Evolutionary conservation across 208 protist species (phyloP), one percentile per base, ranked within the genome.

Genomic region (Trypanosoma rangeli): DNA sequence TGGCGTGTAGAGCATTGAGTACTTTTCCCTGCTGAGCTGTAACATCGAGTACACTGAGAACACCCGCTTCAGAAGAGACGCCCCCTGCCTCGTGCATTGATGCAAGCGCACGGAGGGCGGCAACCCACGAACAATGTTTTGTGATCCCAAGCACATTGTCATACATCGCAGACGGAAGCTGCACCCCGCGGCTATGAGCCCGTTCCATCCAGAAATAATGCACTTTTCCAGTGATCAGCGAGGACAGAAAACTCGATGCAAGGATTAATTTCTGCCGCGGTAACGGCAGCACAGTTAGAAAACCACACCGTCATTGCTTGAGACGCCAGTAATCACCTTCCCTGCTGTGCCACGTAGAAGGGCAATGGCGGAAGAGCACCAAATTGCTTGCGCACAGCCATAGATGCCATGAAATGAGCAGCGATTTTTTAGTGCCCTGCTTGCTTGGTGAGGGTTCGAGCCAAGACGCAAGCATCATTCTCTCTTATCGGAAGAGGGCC

Each of bases 141-240:
- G 82, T 83, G 12, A 73, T 74, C 10, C 68, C 53, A 18, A 92
- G 74, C 1, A 74, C 82, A 35, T 72, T 74, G 57, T 94, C 82
- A 75, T 92, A 94, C 31, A 76, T 78, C 0, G 48, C 20, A 4
- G 76, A 26, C 0, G 70, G 44, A 3, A 92, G 74, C 5, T 57
- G 60, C 5, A 89, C 42, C n/a, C 76, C 72, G 48, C 63, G 35
- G 0, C 55, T 61, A 64, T 89, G 81, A 10, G 84, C 83, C 3
- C 89, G 85, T 57, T 94, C 82, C 56, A 90, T 71, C 89, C 89
- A 94, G n/a, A 64, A 94, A 94, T 39, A 94, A 75, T 16, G 86
- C 89, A 64, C 84, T 89, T 52, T 68, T 61, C 89, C 89, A 94
- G 53, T 82, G 82, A 18, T 84, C 86, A 9, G 78, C 58, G 39